Evolutionary conservation across 2,329 filamentous ascomycete species (phyloP), one percentile per base, ranked within the genome.

Genomic region (Colletotrichum costaricense): DNA sequence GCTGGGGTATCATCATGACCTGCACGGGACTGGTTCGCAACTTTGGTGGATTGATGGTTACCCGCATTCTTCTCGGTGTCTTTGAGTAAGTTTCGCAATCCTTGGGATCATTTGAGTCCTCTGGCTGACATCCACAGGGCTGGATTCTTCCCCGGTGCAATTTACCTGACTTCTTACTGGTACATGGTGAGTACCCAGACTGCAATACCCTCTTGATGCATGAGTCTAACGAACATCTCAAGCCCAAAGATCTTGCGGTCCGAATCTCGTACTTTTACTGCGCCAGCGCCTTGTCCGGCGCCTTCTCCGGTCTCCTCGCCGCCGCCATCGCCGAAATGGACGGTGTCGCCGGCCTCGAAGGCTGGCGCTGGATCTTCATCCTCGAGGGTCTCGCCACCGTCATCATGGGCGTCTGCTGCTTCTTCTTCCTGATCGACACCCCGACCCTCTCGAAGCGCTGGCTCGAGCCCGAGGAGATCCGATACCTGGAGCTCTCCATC

Each of bases 241-340:
- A 80, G 76, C 76, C 76, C 9, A 75, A 85, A 76, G 73, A 70
- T 75, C n/a, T 77, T 60, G 66, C 74, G 74, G 16, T 76, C 63
- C 65, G 78, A 73, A 89, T 90, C 92, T 55, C 92, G 2, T 89
- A 93, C 42, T 93, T 93, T 83, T 94, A 93, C 83, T 92, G 90
- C 4, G 91, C 91, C 0, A 92, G 92, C 0, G 91, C 93, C 0
- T 82, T 94, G 0, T 91, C 91, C 0, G 92, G 92, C 0, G 92
- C 89, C 0, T 92, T 93, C 76, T 90, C 90, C 2, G 72, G 90
- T 5, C 83, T 92, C 6, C 83, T 92, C 5, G 90, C 90, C 0
- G 88, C 88, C 2, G 90, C 86, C 0, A 90, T 92, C 67, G 89
- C 82, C 84, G 71, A 88, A 86, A 35, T 81, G 88, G 22, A 87